A percentile compares a stretch with the other conserved stretches of the same genome.
phyloP scores from a whole-genome alignment of 23 red algal species.

The Chondrus crispus region DNA sequence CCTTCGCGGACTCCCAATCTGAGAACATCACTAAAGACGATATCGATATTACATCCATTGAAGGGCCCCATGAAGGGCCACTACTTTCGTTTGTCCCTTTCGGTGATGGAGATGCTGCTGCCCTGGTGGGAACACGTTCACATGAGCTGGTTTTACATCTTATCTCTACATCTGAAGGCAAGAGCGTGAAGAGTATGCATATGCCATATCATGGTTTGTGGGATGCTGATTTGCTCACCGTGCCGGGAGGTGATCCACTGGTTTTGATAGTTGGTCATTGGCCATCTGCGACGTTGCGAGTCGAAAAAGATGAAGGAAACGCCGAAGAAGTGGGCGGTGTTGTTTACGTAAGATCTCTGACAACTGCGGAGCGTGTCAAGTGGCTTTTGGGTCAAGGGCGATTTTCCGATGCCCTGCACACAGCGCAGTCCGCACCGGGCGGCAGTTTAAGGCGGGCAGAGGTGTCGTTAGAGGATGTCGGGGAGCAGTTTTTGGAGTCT shows the following conservation, averaged over 20 bases:
- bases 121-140: constrained; percentile 39
- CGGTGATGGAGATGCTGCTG: constrained; percentile 36
- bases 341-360: constrained; percentile 41
- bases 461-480: constrained; percentile 69
- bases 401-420: constrained; percentile 66
- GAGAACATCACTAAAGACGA: not conserved
- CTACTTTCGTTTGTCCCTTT: constrained; percentile 45
- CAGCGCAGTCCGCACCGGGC: constrained; percentile 59
- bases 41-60: not conserved
- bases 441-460: constrained; percentile 57
- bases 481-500: constrained; percentile 73
- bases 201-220: constrained; percentile 25
- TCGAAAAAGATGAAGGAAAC: not conserved
- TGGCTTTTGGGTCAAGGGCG: constrained; percentile 68
- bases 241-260: constrained; percentile 64
- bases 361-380: constrained; percentile 62
- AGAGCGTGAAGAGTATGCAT: constrained; percentile 48
- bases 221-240: constrained; percentile 43
- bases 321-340: not conserved
- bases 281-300: not conserved
- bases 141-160: constrained; percentile 20
- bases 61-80: constrained; percentile 16
- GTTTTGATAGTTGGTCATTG: constrained; percentile 50
- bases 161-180: not conserved
- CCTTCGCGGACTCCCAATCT: not conserved